phyloP scores from a whole-genome alignment of 2,329 filamentous ascomycete species.

The Scytalidium sp. region DNA sequence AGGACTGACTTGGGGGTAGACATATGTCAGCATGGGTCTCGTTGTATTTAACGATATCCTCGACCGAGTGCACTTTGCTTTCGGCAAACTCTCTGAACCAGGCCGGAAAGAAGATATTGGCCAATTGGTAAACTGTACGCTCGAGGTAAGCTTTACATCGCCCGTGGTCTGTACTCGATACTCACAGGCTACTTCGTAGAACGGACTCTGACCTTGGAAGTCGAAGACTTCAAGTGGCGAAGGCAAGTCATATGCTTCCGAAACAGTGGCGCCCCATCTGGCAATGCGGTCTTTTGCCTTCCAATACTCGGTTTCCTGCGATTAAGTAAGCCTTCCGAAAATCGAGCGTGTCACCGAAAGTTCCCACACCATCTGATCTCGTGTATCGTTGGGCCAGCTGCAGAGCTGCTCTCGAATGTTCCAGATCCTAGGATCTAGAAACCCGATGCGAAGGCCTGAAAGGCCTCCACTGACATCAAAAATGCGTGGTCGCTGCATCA shows the following conservation, averaged over 20 bases:
- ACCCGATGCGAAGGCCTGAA: background rate
- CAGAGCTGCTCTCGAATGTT: background rate
- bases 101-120: background rate
- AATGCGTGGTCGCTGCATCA: background rate
- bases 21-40: conserved; percentile 11
- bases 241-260: background rate
- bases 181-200: conserved; percentile 11
- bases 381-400: background rate
- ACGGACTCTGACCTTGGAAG: background rate
- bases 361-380: background rate
- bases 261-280: background rate
- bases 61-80: conserved; percentile 9
- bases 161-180: background rate
- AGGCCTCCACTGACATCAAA: background rate
- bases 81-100: conserved; percentile 9
- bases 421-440: background rate
- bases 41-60: conserved; percentile 22
- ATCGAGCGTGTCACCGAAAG: background rate
- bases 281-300: background rate
- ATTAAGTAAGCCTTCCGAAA: background rate
- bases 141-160: background rate
- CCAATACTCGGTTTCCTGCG: background rate
- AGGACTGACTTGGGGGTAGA: background rate
- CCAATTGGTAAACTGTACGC: conserved; percentile 10
- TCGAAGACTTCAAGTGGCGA: background rate